Base-by-base conservation (phyloP, 768 basidiomycete genomes). In the Hericium rajendrae region DNA sequence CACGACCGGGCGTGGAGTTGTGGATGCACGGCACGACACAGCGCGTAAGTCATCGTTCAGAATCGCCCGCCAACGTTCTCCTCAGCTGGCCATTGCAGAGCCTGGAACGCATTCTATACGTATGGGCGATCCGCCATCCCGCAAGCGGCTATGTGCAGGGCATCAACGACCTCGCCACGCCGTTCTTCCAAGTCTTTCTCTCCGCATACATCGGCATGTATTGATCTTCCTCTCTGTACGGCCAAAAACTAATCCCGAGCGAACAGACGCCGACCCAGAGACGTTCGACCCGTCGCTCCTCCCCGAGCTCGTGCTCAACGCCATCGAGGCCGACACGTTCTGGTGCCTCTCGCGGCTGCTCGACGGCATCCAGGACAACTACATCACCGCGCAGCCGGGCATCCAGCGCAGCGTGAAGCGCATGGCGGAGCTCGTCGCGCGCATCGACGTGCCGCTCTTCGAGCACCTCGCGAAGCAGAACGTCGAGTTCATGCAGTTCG, bases 401-500 rank as follows among this genome's bases (percentile, higher is more conserved):
- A 98, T 99, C 59, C 91, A 94, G 64, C 76, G 94, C 58, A 89
- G 91, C 66, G 93, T 99, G 38, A 83, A 85, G 64, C 80, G 94
- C 60, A 98, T 98, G 94, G 83, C 89, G 9, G 92, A 94, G 62
- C 79, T 98, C 38, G 93, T 98, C 52, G 83, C 84, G 18, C 80
- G 94, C 52, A 93, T 95, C 57, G 91, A 97, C 73, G 83, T 87
- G 18, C 91, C 93, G 2, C 79, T 99, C n/a, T 79, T 86, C 4
- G 74, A 81, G 6, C 97, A 99, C 72, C 78, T 99, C 53, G 86
- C 87, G 60, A 74, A 84, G 11, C 88, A 99, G 71, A 91, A 89
- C 65, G 94, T 99, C 63, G 94, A 98, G 74, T 99, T 97, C 68
- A 97, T 99, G 86, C 97, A 99, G 69, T 99, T 99, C 65, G 95